Conservation (phyloP, 495 filamentous ascomycete genomes). For the Aspergillus baeticus region DNA sequence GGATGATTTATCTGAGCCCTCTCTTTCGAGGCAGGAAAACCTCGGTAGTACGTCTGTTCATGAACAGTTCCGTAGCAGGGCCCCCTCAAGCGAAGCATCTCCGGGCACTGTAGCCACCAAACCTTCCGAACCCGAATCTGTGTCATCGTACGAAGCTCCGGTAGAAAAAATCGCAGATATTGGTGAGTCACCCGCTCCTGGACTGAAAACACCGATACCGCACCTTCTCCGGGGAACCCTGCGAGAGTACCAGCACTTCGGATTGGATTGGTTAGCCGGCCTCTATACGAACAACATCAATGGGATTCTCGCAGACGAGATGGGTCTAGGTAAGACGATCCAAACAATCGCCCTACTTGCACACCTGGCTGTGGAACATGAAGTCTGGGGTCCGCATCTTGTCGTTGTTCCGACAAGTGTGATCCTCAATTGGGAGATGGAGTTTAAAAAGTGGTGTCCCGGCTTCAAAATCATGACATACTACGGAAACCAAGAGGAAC, state of each 20-base stretch:
- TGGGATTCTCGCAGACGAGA: conserved; percentile 98
- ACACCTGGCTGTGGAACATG: conserved; percentile 86
- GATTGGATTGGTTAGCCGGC: conserved; percentile 92
- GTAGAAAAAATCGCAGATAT: conserved; percentile 34
- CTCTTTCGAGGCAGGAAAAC: conserved; percentile 4
- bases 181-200: conserved; percentile 34
- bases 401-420: conserved; percentile 97
- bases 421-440: conserved; percentile 99
- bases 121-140: conserved; percentile 66
- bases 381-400: conserved; percentile 94
- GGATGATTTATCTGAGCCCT: conserved; percentile 1
- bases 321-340: conserved; percentile 98
- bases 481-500: conserved; percentile 90
- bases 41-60: conserved; percentile 19
- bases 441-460: conserved; percentile 99
- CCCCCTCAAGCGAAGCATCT: conserved; percentile 45
- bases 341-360: conserved; percentile 95
- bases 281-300: conserved; percentile 93
- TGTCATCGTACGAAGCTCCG: conserved; percentile 55
- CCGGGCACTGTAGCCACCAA: conserved; percentile 66
- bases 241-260: conserved; percentile 95
- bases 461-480: conserved; percentile 98
- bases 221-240: conserved; percentile 88
- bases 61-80: conserved; percentile 28
- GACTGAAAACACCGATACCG: conserved; percentile 72